Base-by-base conservation (phyloP, 345 rosid genomes). In the Ceriops decandra region DNA sequence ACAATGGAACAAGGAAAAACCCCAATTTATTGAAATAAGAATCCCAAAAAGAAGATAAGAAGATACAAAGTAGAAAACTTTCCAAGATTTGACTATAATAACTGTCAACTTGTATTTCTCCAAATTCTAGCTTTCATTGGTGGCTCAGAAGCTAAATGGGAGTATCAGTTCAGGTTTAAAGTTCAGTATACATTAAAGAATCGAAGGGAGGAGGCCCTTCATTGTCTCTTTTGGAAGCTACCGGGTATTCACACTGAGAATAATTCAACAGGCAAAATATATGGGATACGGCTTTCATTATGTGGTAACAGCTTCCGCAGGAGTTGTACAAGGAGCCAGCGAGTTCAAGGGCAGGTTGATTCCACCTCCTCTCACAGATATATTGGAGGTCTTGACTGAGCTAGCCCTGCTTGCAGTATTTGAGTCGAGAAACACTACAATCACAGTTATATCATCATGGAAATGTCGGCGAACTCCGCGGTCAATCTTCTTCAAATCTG, bases 401-500 rank as follows among this genome's bases (percentile, higher is more conserved):
- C 84, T 77, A 1, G 82, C 85, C 74, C 79, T 80, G 84, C 86
- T 85, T 78, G 79, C 81, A 1, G 82, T 63, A 71, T 74, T 84
- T n/a, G 97, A 78, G 80, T 90, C 91, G 8, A 93, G 87, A 76
- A 89, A 93, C 81, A 90, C 78, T 5, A 93, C 92, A 0, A 87
- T 69, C 69, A 91, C 97, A 2, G 98, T 90, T 60, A 87, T 91
- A 80, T 93, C 98, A 53, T 93, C 98, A 52, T 93, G 98, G 90
- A 93, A 93, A 86, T 88, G 93, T 20, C 98, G 77, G 13, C 98
- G 75, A 5, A 93, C 97, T 0, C 97, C 97, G 4, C 97, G 89
- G 79, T 93, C 97, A 4, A 93, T 93, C 89, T 86, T 89, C 79
- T 93, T 93, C 81, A 93, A 76, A 86, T 93, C 98, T 0, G 98